phyloP scores from a whole-genome alignment of 345 rosid species.

The Aegle marmelos region DNA sequence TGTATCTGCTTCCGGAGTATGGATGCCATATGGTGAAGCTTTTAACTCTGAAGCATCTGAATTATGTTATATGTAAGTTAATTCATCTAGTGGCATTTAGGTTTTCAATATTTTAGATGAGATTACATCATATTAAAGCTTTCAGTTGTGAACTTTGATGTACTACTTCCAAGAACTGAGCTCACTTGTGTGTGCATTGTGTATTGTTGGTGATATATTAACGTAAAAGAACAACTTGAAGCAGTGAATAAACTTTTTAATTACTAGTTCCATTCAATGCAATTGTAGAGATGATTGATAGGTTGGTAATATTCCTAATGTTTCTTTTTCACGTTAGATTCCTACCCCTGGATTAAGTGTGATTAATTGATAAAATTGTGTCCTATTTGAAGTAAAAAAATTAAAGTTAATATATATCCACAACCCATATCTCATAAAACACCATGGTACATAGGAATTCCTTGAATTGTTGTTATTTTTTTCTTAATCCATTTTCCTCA shows the following conservation, averaged over 20 bases:
- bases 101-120: neutral
- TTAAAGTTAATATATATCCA: neutral
- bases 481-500: neutral
- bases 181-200: neutral
- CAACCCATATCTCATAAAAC: neutral
- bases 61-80: neutral
- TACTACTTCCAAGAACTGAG: neutral
- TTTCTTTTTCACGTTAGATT: neutral
- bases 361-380: neutral
- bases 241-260: neutral
- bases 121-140: neutral
- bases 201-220: neutral
- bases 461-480: neutral
- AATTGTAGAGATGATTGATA: neutral
- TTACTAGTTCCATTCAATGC: neutral
- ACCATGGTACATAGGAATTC: neutral
- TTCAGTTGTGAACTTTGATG: neutral
- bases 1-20: neutral
- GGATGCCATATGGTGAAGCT: neutral
- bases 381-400: neutral
- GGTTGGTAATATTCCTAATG: neutral
- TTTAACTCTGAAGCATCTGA: neutral
- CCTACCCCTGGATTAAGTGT: neutral
- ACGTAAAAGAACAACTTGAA: neutral
- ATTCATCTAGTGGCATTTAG: neutral